Conservation (phyloP, 2,329 filamentous ascomycete species). For the Hymenoscyphus salicellus region DNA sequence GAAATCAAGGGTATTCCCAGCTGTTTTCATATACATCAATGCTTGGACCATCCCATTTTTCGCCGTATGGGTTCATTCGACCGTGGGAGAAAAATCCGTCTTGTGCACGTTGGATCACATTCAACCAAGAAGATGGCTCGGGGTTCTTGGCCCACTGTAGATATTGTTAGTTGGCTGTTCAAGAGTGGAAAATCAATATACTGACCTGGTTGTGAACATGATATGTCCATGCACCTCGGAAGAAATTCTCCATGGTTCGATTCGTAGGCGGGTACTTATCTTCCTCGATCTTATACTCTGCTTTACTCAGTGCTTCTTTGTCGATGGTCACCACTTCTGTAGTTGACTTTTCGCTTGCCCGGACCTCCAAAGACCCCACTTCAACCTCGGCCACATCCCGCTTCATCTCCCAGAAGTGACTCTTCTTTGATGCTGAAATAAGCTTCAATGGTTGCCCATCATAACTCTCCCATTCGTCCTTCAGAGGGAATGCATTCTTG, state of each 20-base stretch:
- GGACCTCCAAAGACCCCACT: conserved; percentile 19
- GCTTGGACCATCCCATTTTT: conserved; percentile 50
- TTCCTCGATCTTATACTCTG: conserved; percentile 46
- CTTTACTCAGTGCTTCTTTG: conserved; percentile 33
- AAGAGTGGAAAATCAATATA: conserved; percentile 5
- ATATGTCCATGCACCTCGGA: conserved; percentile 55
- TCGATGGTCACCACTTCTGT: conserved; percentile 22
- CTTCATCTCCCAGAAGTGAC: conserved; percentile 32
- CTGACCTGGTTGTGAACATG: conserved; percentile 56
- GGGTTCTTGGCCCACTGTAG: conserved; percentile 53
- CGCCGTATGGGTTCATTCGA: conserved; percentile 51
- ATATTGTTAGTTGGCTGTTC: conserved; percentile 17
- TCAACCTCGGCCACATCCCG: conserved; percentile 19
- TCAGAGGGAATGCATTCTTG: conserved; percentile 42
- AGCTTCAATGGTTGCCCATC: conserved; percentile 43
- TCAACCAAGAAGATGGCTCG: conserved; percentile 54
- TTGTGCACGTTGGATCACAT: conserved; percentile 51
- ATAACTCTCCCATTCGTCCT: conserved; percentile 53
- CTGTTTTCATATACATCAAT: conserved; percentile 49
- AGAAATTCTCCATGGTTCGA: conserved; percentile 54
- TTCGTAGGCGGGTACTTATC: conserved; percentile 56
- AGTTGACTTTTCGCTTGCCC: conserved; percentile 10
- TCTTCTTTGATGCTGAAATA: conserved; percentile 24
- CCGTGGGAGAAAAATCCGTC: conserved; percentile 52
- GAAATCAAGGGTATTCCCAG: conserved; percentile 42